Evolutionary conservation across 31 red algal species (phyloP), one percentile per base, ranked within the genome.

Genomic region (Asparagopsis taxiformis): DNA sequence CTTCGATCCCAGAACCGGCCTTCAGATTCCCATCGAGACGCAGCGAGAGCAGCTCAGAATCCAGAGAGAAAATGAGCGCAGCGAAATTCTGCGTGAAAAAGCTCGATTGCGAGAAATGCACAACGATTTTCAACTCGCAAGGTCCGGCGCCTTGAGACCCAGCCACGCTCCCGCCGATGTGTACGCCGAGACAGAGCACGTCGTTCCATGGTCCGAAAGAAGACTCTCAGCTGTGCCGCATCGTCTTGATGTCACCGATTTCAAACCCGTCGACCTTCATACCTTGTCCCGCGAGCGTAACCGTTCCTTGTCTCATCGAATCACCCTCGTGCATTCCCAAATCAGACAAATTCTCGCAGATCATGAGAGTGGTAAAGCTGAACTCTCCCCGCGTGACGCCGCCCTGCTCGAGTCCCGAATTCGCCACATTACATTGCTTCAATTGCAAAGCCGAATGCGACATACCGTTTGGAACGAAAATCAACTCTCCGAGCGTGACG

Each of bases 381-480:
- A 51, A 9, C 54, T 86, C 20, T 49, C 43, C 29, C 62, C 81
- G 0, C 69, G 62, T 36, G 55, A 32, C 25, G 70, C 70, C 11
- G 78, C 87, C 34, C 51, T 82, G 51, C 67, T 91, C 28, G 75
- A 77, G 17, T 68, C 75, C 9, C 59, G 87, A 36, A 48, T 63
- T 31, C 59, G 83, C 8, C 78, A 94, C 69, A 58, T 83, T 17
- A 68, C 61, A 36, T 52, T 94, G 23, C 37, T 88, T 17, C 23
- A 39, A 32, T 55, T 94, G 20, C 91, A 94, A 51, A 64, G 82
- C 8, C 36, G 63, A 48, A 80, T 94, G 66, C 74, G 91, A 0
- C 44, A 60, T 31, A 61, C 59, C 19, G 38, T 94, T 9, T 74
- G 71, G 66, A 60, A 88, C 24, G 91, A 94, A 54, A 52, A 64